Conservation (phyloP, 495 filamentous ascomycete genomes). For the Penicillium paxilli region DNA sequence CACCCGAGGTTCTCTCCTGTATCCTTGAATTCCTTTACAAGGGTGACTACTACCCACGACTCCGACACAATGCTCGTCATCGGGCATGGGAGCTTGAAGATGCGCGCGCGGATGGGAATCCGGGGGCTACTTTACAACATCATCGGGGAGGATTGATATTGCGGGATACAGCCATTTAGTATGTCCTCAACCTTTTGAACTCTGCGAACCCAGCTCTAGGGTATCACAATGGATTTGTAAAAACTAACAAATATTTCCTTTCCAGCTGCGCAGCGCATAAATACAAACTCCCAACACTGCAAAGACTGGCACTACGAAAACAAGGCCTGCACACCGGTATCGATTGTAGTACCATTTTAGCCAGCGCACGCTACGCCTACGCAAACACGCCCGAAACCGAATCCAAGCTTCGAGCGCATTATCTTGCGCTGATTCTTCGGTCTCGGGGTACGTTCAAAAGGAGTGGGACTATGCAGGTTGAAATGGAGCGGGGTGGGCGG, state of each 20-base stretch:
- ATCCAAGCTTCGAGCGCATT: slow-evolving; percentile 86
- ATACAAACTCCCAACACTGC: slow-evolving; percentile 78
- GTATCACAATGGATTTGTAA: too few relatives aligned
- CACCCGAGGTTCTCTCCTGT: slow-evolving; percentile 87
- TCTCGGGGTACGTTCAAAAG: slow-evolving; percentile 83
- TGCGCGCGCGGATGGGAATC: slow-evolving; percentile 27
- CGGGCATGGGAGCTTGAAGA: slow-evolving; percentile 74
- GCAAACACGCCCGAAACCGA: slow-evolving; percentile 85
- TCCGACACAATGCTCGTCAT: slow-evolving; percentile 66
- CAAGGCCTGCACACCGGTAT: slow-evolving; percentile 82
- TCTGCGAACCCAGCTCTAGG: too few relatives aligned
- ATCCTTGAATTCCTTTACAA: slow-evolving; percentile 93
- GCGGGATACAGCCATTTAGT: slow-evolving; percentile 87
- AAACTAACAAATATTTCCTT: not conserved
- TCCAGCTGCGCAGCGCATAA: slow-evolving; percentile 72
- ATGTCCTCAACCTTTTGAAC: too few relatives aligned
- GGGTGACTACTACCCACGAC: slow-evolving; percentile 84
- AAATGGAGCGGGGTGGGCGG: slow-evolving; percentile 85
- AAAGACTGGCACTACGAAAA: slow-evolving; percentile 80
- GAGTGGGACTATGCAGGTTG: slow-evolving; percentile 94
- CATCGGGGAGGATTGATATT: slow-evolving; percentile 66
- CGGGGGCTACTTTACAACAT: slow-evolving; percentile 70
- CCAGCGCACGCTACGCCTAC: slow-evolving; percentile 84
- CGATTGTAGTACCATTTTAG: slow-evolving; percentile 78
- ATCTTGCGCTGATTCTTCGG: slow-evolving; percentile 87